phyloP scores from a whole-genome alignment of 1,139 yeast genomes.

The Taiozyma onychis region DNA sequence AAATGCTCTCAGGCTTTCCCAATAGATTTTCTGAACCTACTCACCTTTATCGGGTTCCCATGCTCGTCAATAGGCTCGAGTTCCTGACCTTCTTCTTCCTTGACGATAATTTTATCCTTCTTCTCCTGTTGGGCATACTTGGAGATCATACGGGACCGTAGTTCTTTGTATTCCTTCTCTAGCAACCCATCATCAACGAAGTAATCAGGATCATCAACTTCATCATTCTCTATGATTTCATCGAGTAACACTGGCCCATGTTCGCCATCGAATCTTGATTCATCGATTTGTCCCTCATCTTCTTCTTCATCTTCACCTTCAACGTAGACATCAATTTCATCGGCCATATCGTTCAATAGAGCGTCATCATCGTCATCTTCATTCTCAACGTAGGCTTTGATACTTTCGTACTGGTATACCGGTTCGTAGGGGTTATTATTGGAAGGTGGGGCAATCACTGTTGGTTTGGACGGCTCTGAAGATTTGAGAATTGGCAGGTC shows the following conservation, averaged over 20 bases:
- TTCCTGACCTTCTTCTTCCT: slow-evolving; percentile 46
- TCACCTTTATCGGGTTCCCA: slow-evolving; percentile 53
- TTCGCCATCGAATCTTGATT: slow-evolving; percentile 23
- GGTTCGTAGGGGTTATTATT: slow-evolving; percentile 5
- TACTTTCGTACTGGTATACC: slow-evolving; percentile 4
- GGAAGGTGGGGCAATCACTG: slow-evolving; percentile 1
- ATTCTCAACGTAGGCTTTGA: slow-evolving; percentile 12
- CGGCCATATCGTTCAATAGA: slow-evolving; percentile 5
- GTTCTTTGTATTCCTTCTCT: slow-evolving; percentile 32
- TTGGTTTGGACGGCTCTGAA: neutral
- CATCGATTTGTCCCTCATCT: slow-evolving; percentile 21
- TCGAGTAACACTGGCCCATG: slow-evolving; percentile 29
- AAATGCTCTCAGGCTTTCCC: neutral
- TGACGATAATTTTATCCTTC: slow-evolving; percentile 19
- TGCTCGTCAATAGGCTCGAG: slow-evolving; percentile 68
- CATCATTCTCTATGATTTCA: slow-evolving; percentile 33
- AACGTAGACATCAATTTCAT: slow-evolving; percentile 17
- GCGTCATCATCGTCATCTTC: slow-evolving; percentile 19
- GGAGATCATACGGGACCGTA: slow-evolving; percentile 22
- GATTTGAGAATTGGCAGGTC: neutral
- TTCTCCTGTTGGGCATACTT: slow-evolving; percentile 16
- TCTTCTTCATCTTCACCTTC: slow-evolving; percentile 22
- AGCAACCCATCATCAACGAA: slow-evolving; percentile 24
- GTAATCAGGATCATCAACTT: slow-evolving; percentile 36
- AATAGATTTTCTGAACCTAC: slow-evolving; percentile 63